phyloP scores from a whole-genome alignment of 2,329 filamentous ascomycete species.

The Harringtonia lauricola region DNA sequence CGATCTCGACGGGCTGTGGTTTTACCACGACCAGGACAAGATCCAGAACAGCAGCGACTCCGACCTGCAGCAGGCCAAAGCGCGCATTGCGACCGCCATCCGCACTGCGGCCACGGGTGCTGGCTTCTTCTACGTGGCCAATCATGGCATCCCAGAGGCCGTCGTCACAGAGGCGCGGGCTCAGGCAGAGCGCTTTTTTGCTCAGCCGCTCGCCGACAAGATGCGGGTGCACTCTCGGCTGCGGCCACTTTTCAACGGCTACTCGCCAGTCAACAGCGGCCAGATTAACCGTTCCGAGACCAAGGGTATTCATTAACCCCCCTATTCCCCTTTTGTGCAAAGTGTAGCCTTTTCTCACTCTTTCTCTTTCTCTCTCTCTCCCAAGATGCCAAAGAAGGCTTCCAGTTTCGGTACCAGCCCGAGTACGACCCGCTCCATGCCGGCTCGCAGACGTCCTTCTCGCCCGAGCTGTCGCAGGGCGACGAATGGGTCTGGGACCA shows the following conservation, averaged over 20 bases:
- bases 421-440: slow-evolving; percentile 11
- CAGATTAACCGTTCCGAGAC: slow-evolving; percentile 13
- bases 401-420: slow-evolving; percentile 15
- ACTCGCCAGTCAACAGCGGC: slow-evolving; percentile 9
- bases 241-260: slow-evolving; percentile 12
- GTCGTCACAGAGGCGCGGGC: slow-evolving; percentile 6
- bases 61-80: slow-evolving; percentile 11
- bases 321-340: not conserved
- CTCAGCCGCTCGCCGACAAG: slow-evolving; percentile 12
- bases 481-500: slow-evolving; percentile 15
- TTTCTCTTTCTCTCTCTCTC: not conserved
- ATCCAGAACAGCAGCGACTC: not conserved
- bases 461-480: slow-evolving; percentile 5
- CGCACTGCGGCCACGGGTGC: slow-evolving; percentile 13
- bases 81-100: slow-evolving; percentile 27
- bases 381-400: slow-evolving; percentile 14
- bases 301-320: slow-evolving; percentile 1
- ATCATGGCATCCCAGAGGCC: slow-evolving; percentile 14
- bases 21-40: slow-evolving; percentile 20
- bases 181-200: slow-evolving; percentile 12
- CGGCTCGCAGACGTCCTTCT: not conserved
- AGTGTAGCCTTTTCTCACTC: not conserved
- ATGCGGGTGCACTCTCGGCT: slow-evolving; percentile 8
- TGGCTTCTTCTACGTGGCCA: slow-evolving; percentile 15
- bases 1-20: slow-evolving; percentile 30